A percentile compares a stretch with the other conserved stretches of the same genome.
Evolutionary conservation across 106 monocot species (phyloP).

Genomic region (Apostasia ramifera): DNA sequence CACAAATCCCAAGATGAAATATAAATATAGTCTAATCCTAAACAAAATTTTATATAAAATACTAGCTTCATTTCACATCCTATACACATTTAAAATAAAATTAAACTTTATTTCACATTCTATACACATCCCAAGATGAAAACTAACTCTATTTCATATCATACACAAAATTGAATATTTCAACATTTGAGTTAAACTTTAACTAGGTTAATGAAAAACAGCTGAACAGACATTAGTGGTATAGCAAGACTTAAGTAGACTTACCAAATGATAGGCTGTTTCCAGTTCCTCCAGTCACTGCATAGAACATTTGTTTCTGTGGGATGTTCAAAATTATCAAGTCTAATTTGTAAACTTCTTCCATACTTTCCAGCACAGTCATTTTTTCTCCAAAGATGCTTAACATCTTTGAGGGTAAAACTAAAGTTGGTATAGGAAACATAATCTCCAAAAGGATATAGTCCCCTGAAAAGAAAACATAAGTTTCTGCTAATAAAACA

Average conservation of each 20-base stretch:
- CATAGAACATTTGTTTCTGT: conserved; percentile 81
- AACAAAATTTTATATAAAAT: too few relatives aligned
- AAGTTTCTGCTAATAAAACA: conserved; percentile 9
- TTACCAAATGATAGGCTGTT: conserved; percentile 89
- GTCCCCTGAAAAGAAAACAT: conserved; percentile 42
- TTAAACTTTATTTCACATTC: too few relatives aligned
- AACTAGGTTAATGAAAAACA: too few relatives aligned
- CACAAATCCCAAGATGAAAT: too few relatives aligned
- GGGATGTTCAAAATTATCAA: conserved; percentile 76
- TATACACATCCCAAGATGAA: too few relatives aligned
- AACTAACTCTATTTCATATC: too few relatives aligned
- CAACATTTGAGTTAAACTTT: too few relatives aligned
- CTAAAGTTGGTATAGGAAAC: conserved; percentile 68
- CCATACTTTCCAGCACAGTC: conserved; percentile 54
- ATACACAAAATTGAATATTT: too few relatives aligned
- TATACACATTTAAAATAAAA: too few relatives aligned
- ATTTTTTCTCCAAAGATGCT: conserved; percentile 94
- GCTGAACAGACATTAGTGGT: too few relatives aligned
- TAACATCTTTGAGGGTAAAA: conserved; percentile 82
- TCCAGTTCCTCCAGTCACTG: conserved; percentile 81
- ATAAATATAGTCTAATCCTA: too few relatives aligned
- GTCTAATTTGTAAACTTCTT: conserved; percentile 50
- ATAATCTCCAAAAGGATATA: conserved; percentile 86
- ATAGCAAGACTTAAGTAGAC: background rate
- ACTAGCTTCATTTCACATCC: too few relatives aligned